Evolutionary conservation across 1,139 yeast species (phyloP), one percentile per base, ranked within the genome.

Genomic region (Candida glucosophila): DNA sequence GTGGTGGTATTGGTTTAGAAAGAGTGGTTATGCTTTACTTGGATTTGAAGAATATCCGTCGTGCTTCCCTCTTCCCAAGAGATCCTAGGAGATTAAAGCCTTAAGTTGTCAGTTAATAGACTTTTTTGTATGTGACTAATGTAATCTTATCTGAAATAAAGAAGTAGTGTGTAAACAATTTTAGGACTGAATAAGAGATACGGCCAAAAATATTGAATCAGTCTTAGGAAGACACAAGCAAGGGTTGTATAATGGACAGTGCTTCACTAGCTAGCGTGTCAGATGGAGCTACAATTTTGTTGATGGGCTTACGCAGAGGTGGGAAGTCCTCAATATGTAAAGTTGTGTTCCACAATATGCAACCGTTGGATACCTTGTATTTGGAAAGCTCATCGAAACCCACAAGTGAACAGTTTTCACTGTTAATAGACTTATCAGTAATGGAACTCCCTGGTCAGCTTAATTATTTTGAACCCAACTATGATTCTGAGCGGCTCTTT

Each of bases 1-100:
- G 99, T 55, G 99, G 98, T 63, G 99, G 99, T 60, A 90, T 90
- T 53, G 99, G 99, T 45, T 67, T 90, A 41, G 99, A 90, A 64
- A 83, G 99, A 67, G 98, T 90, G 21, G 86, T 90, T 39, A 90
- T 90, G 97, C 90, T 90, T 73, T 90, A 73, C 76, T 72, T 90
- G 54, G 98, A 85, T 50, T 70, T 90, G 65, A 88, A 86, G 67
- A 92, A 90, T 62, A 90, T 90, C 44, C 83, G 99, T 61, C 81
- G 97, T 54, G 96, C 99, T 14, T 79, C 95, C 8, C 65, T 90
- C 52, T 90, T 90, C 90, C 99, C 99, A 52, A 82, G 99, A 69
- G 99, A 90, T 58, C 98, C 98, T 41, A 79, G 65, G 56, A 79
- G 98, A 65, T 68, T 90, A 49, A 76, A 82, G 53, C 98, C 98